Evolutionary conservation across 805 yeast genomes (phyloP), one percentile per base, ranked within the genome.

Genomic region (Yarrowia deformans): DNA sequence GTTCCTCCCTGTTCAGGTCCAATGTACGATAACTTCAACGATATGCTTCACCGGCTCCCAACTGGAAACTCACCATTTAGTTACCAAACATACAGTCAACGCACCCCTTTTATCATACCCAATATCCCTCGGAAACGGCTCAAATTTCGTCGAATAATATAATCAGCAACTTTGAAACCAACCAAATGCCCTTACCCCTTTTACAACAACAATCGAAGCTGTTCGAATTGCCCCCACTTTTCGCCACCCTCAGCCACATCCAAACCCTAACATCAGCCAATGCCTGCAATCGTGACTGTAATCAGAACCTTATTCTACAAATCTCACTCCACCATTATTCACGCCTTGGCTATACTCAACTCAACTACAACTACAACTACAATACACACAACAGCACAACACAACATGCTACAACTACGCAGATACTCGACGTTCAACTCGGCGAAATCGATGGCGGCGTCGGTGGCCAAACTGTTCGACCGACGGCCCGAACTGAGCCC

Each of bases 381-480:
- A n/a, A 14, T 37, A 42, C 66, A 12, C 45, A 16, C 45, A 52
- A 60, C 66, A 34, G 14, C 32, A 43, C 50, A 32, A 19, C 18
- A n/a, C 23, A 18, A 10, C n/a, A 60, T 45, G 66, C 48, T 56
- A 40, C 48, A 42, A 56, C 8, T 56, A 0, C 66, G 66, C 52
- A 18, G 18, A 60, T 60, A 60, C 42, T 60, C 66, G 42, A 60
- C 66, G 0, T 60, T 60, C 45, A 9, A 23, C 42, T 60, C 66
- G 34, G 66, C 66, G 29, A 60, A 60, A 52, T 60, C 66, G 14
- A 60, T 60, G 66, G 66, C 66, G 2, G 66, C 66, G 32, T 60
- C 66, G 10, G 52, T 60, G 34, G 66, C 66, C 29, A 42, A 45
- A n/a, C 39, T 63, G 3, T 63, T 63, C 46, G 56, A 63, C 23